Base-by-base conservation (phyloP, 106 monocot species). In the Apostasia ramifera region DNA sequence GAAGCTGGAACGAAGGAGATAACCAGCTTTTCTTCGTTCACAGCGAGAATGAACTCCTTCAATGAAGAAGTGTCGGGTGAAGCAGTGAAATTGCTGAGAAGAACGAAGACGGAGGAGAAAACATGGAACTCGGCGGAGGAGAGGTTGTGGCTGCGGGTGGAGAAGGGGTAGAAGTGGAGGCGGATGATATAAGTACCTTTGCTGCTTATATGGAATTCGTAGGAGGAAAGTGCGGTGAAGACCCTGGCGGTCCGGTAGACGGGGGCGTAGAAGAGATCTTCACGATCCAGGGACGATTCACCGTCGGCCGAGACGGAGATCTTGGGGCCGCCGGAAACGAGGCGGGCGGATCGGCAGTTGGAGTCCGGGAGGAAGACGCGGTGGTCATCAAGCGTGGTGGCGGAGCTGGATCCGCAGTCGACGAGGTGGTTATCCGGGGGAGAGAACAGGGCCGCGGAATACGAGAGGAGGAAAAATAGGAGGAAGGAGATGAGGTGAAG, bases 101-200 rank as follows among this genome's bases (percentile, higher is more conserved):
- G 81, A 40, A 83, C 72, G 59, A 80, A 63, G 5, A 55, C 74
- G 38, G 53, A 48, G 8, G 90, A 81, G 8, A 63, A 8, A 44
- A 98, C 90, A 74, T 93, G 84, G 79, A 93, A 98, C 6, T 60
- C 48, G 13, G 83, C 79, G 8, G 70, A 52, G 12, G 80, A 49
- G 63, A 93, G 82, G 69, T 85, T 57, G 75, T 53, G 70, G 2
- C 46, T 54, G 6, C 46, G 38, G 47, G 79, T 59, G 45, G 71
- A 13, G 71, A 92, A 90, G 4, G 97, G 84, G 51, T 78, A 80
- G 81, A 98, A 98, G 69, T 98, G 90, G 70, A 98, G 85, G 60
- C 92, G 82, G 69, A 97, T 14, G 44, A 93, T 44, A 59, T 90
- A 85, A 53, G 57, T 58, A 1, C 80, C 82, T 41, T 39, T 59